Conservation (phyloP, 2,329 filamentous ascomycete species). For the Cercospora sesami region DNA sequence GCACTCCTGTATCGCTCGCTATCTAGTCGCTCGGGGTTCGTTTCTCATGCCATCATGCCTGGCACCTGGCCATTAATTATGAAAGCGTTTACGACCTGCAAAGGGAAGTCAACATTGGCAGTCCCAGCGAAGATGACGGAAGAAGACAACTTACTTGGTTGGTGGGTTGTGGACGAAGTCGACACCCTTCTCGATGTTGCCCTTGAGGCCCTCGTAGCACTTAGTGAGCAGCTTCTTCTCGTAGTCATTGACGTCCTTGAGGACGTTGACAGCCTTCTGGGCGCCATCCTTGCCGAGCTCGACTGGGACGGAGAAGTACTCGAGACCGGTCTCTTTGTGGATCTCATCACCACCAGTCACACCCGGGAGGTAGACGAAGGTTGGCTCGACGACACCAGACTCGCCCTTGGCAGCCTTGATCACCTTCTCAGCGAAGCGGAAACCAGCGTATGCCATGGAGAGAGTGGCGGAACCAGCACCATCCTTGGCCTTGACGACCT, state of each 20-base stretch:
- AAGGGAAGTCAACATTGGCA: background rate
- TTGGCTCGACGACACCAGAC: constrained; percentile 90
- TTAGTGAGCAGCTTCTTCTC: constrained; percentile 85
- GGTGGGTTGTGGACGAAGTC: constrained; percentile 84
- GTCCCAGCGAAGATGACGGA: background rate
- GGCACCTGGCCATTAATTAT: constrained; percentile 4
- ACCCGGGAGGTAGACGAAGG: constrained; percentile 92
- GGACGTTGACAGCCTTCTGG: constrained; percentile 79
- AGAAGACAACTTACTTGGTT: constrained; percentile 66
- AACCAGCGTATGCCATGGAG: constrained; percentile 95
- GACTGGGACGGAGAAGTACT: constrained; percentile 95
- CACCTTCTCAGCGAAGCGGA: constrained; percentile 92
- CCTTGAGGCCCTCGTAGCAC: constrained; percentile 75
- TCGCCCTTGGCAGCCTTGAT: constrained; percentile 85
- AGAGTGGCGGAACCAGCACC: constrained; percentile 86
- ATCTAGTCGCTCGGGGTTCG: constrained; percentile 14
- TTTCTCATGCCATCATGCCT: constrained; percentile 17
- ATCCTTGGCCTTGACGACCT: constrained; percentile 94
- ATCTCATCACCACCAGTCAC: constrained; percentile 84
- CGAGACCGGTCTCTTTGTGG: constrained; percentile 74
- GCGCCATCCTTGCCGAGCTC: constrained; percentile 83
- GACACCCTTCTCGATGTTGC: constrained; percentile 93
- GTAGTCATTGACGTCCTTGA: constrained; percentile 74
- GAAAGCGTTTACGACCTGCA: constrained; percentile 5
- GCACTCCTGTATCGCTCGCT: constrained; percentile 19